A percentile compares a stretch with the other conserved stretches of the same genome.
phyloP scores from a whole-genome alignment of 129 eudicot species.

The Calendula officinalis region DNA sequence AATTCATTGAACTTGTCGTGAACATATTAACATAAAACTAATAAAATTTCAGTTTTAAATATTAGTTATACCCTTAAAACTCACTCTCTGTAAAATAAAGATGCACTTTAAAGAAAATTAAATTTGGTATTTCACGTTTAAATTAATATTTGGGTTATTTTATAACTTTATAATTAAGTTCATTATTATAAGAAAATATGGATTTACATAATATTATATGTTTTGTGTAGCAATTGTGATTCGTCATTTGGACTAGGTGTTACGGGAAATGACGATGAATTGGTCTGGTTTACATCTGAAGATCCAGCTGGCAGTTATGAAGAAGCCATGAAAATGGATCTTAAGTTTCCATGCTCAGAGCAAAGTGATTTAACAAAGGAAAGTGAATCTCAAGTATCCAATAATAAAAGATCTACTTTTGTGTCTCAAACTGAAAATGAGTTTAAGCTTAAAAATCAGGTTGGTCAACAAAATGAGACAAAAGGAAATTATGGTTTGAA shows the following conservation, averaged over 20 bases:
- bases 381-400: slow-evolving; percentile 29
- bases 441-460: slow-evolving; percentile 37
- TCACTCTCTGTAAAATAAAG: no score
- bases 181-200: neutral
- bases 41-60: no score
- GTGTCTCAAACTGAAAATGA: slow-evolving; percentile 32
- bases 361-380: slow-evolving; percentile 35
- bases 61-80: no score
- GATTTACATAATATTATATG: slow-evolving; percentile 4
- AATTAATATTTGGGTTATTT: neutral
- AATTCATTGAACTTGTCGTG: no score
- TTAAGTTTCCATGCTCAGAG: slow-evolving; percentile 47
- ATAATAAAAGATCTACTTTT: slow-evolving; percentile 30
- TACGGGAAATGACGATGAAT: slow-evolving; percentile 54
- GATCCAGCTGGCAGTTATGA: slow-evolving; percentile 56
- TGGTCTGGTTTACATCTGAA: slow-evolving; percentile 72
- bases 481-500: slow-evolving; percentile 30
- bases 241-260: slow-evolving; percentile 72
- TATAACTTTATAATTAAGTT: neutral
- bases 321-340: slow-evolving; percentile 46
- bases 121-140: no score
- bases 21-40: no score
- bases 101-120: no score
- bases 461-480: slow-evolving; percentile 9
- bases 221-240: slow-evolving; percentile 76